Percentiles rank a stretch among this genome's conserved stretches.
These are phyloP conservation scores for Clitopilus passeckerianus DNA, from an alignment of 768 basidiomycete species.

Conservation along the genomic window DNA sequence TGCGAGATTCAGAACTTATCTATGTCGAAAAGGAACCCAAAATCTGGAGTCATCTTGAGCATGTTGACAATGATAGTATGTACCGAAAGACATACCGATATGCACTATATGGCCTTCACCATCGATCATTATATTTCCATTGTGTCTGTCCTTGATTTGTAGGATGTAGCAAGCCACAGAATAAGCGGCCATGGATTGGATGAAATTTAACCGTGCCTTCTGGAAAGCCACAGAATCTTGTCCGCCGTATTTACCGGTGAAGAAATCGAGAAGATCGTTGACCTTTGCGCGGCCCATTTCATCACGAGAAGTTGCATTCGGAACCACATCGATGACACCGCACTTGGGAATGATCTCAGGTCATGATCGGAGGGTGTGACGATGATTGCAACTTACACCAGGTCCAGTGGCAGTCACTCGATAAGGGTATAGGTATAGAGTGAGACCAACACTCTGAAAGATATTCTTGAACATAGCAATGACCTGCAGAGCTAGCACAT, in stretches of 20 bases:
- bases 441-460: constrained; percentile 83
- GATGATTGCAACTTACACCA: constrained; percentile 55
- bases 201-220: constrained; percentile 89
- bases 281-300: constrained; percentile 99
- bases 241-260: constrained; percentile 88
- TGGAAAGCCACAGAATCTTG: constrained; percentile 89
- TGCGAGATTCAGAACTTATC: constrained; percentile 50
- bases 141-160: constrained; percentile 98
- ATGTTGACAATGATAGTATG: neutral
- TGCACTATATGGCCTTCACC: constrained; percentile 96
- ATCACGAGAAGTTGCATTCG: constrained; percentile 95
- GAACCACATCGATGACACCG: constrained; percentile 97
- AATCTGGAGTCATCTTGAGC: constrained; percentile 47
- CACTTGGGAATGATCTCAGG: constrained; percentile 46
- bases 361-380: neutral
- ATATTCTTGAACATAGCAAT: constrained; percentile 99
- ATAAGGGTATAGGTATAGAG: constrained; percentile 91
- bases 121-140: constrained; percentile 99
- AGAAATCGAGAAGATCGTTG: constrained; percentile 93
- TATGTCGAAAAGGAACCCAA: constrained; percentile 97
- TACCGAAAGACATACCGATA: constrained; percentile 55
- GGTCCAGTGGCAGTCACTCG: constrained; percentile 96
- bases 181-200: constrained; percentile 99
- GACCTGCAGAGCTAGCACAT: constrained; percentile 93
- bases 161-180: constrained; percentile 97